Evolutionary conservation across 1,139 yeast genomes (phyloP).

Genomic region (Eremothecium sinecaudum): DNA sequence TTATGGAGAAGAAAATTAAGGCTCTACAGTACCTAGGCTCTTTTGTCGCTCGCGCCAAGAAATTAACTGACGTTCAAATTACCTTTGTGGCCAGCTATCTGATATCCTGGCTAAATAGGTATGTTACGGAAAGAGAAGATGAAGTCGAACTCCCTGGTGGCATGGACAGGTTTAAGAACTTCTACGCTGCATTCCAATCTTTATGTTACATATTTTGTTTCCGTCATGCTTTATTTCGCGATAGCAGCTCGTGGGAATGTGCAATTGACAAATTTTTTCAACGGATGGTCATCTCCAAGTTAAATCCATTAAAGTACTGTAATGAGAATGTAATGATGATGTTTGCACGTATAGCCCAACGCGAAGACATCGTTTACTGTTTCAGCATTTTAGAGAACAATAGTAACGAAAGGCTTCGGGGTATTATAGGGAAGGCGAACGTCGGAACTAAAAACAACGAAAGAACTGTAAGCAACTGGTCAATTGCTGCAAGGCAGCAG

Average conservation of each 20-base stretch:
- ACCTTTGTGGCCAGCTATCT: conserved; percentile 71
- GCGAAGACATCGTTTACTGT: conserved; percentile 84
- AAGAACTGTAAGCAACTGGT: conserved; percentile 21
- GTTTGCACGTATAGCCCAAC: conserved; percentile 88
- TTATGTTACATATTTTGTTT: conserved; percentile 86
- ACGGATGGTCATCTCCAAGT: conserved; percentile 73
- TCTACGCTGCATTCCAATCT: conserved; percentile 91
- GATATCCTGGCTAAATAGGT: conserved; percentile 74
- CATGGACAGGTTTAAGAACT: conserved; percentile 73
- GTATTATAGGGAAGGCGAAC: conserved; percentile 32
- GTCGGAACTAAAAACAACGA: conserved; percentile 28
- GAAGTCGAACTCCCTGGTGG: conserved; percentile 66
- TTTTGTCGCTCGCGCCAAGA: conserved; percentile 79
- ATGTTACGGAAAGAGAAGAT: conserved; percentile 69
- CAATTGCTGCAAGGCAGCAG: conserved; percentile 52
- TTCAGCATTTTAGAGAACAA: conserved; percentile 89
- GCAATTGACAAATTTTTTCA: conserved; percentile 79
- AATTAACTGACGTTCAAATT: conserved; percentile 60
- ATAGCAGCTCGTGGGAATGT: conserved; percentile 59
- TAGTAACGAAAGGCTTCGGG: conserved; percentile 41
- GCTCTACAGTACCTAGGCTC: conserved; percentile 90
- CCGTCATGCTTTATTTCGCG: conserved; percentile 55
- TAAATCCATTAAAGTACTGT: conserved; percentile 89
- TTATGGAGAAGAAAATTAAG: conserved; percentile 67
- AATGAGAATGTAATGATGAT: conserved; percentile 88